phyloP scores from a whole-genome alignment of 1,284 basidiomycete species.

The Melampsora americana region DNA sequence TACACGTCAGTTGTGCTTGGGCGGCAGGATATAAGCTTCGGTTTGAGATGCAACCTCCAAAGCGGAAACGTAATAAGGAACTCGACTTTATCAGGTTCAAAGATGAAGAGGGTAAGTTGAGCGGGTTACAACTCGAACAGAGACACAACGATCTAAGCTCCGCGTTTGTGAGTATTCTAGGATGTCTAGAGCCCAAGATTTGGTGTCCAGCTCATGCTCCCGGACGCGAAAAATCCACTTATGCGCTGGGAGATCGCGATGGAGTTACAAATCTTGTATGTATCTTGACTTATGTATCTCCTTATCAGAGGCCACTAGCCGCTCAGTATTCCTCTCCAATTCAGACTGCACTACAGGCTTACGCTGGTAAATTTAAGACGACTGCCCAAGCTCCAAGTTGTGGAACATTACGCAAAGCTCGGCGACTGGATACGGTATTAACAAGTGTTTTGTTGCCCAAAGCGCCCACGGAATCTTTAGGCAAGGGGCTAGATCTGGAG shows the following conservation, averaged over 20 bases:
- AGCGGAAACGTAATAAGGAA: conserved; percentile 26
- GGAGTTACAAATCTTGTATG: conserved; percentile 31
- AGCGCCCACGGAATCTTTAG: conserved; percentile 6
- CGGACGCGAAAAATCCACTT: conserved; percentile 10
- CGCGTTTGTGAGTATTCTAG: not conserved
- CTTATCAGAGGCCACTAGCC: not conserved
- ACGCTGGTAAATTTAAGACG: conserved; percentile 29
- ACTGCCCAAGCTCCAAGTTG: conserved; percentile 28
- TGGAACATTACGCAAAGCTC: conserved; percentile 36
- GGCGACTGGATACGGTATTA: conserved; percentile 39
- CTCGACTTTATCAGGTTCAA: conserved; percentile 31
- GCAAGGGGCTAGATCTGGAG: conserved; percentile 30
- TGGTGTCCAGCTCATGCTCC: conserved; percentile 40
- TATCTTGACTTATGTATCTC: not conserved
- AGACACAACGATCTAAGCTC: not conserved
- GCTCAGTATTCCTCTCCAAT: conserved; percentile 4
- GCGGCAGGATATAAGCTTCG: conserved; percentile 42
- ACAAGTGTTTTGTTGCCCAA: conserved; percentile 31
- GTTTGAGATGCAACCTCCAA: conserved; percentile 41
- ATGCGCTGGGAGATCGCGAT: conserved; percentile 29
- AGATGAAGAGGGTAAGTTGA: conserved; percentile 29
- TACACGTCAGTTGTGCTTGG: conserved; percentile 44
- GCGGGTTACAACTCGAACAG: not conserved
- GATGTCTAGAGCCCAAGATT: conserved; percentile 41
- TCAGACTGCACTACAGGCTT: conserved; percentile 40